Evolutionary conservation across 345 rosid species (phyloP), one percentile per base, ranked within the genome.

Genomic region (Rhizophora mangle): DNA sequence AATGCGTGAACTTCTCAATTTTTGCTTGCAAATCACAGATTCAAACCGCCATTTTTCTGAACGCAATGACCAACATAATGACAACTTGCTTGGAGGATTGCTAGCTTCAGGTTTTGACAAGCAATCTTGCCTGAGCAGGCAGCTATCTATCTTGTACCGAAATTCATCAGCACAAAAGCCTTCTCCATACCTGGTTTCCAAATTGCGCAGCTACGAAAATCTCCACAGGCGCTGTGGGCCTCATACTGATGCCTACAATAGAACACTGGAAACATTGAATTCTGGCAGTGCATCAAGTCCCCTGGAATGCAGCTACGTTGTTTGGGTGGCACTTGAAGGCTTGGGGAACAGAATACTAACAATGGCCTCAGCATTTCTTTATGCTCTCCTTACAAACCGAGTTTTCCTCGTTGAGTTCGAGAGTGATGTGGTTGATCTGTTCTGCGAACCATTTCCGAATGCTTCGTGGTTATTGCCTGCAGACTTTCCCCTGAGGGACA

Each of bases 391-490:
- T n/a, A 75, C 74, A 0, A 54, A 75, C 29, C 63, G 74, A 32
- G 63, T 75, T 39, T 46, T 70, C 0, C 71, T 70, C 1, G 71
- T 70, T 3, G 39, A 70, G 0, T 51, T 24, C 7, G 71, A 46
- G 27, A 4, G 29, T 3, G 71, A 70, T 49, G 59, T 70, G 71
- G 21, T n/a, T 24, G 58, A 65, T 65, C 37, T 75, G 2, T 75
- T 75, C 52, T 75, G 74, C 6, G 71, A 75, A 22, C 79, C 79
- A 5, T 69, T 75, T 36, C 79, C 55, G 1, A 72, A 64, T 46
- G 10, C 75, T 2, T 36, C 69, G 4, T 72, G 75, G 75, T 21
- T 72, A 46, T 30, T 72, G 56, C 69, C 75, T 22, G 29, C 20
- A 3, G 69, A 43, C 11, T 72, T 72, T 46, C 69, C 63, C 5